Evolutionary conservation across 2,329 filamentous ascomycete genomes (phyloP).

Genomic region (Fusarium sp.): DNA sequence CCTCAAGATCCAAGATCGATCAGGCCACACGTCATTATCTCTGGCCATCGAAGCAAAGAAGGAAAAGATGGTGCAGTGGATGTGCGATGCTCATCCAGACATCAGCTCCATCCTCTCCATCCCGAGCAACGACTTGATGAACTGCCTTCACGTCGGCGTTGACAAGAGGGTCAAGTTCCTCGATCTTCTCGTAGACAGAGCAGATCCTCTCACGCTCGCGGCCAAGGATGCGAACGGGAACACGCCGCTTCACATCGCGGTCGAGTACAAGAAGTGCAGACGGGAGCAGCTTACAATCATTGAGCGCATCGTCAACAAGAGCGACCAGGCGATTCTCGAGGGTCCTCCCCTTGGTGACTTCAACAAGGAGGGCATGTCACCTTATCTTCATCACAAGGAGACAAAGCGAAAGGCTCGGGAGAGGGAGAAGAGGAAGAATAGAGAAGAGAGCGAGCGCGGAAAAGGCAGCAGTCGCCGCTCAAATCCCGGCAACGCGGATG

Average conservation of each 20-base stretch:
- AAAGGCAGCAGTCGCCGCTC: not conserved
- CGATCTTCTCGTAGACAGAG: constrained; percentile 25
- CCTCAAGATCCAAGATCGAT: not conserved
- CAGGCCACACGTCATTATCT: not conserved
- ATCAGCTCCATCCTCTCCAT: constrained; percentile 5
- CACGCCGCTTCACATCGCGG: constrained; percentile 40
- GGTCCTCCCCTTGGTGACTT: constrained; percentile 18
- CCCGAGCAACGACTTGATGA: not conserved
- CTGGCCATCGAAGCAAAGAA: constrained; percentile 6
- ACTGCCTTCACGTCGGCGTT: constrained; percentile 10
- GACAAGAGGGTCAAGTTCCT: constrained; percentile 36
- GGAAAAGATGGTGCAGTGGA: constrained; percentile 10
- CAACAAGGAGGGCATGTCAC: constrained; percentile 25
- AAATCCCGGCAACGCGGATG: not conserved
- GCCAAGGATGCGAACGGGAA: constrained; percentile 26
- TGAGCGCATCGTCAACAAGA: constrained; percentile 25
- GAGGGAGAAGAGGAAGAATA: not conserved
- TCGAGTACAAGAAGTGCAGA: constrained; percentile 37
- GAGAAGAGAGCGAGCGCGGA: not conserved
- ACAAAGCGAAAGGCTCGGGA: not conserved
- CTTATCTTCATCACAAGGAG: constrained; percentile 33
- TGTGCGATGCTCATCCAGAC: constrained; percentile 7
- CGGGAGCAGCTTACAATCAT: constrained; percentile 33
- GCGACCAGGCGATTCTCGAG: constrained; percentile 19
- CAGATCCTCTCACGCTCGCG: constrained; percentile 15